phyloP scores from a whole-genome alignment of 768 basidiomycete genomes.

The Mycena galericulata region DNA sequence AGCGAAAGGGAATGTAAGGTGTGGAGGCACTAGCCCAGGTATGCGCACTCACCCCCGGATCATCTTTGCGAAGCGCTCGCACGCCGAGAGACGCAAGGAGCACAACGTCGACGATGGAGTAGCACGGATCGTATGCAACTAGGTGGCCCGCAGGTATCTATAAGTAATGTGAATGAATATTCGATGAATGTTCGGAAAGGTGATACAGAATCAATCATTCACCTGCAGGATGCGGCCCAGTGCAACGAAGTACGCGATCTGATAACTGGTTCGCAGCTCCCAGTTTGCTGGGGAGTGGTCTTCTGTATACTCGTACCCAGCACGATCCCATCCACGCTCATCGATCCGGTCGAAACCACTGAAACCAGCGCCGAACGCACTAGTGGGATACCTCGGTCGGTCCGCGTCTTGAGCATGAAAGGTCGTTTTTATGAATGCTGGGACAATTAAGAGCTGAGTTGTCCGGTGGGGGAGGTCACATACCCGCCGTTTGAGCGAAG shows the following conservation, averaged over 20 bases:
- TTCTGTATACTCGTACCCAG: slow-evolving; percentile 9
- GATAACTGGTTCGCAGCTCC: slow-evolving; percentile 25
- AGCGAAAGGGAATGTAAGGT: no score
- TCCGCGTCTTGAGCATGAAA: slow-evolving; percentile 8
- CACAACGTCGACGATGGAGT: slow-evolving; percentile 29
- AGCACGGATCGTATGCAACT: slow-evolving; percentile 33
- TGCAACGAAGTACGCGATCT: slow-evolving; percentile 31
- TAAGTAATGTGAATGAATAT: no score
- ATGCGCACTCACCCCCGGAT: slow-evolving; percentile 30
- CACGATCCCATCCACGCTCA: slow-evolving; percentile 31
- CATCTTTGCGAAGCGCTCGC: slow-evolving; percentile 18
- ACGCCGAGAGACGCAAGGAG: slow-evolving; percentile 30
- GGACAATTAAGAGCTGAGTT: not conserved
- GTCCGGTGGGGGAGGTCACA: not conserved
- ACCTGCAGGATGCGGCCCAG: slow-evolving; percentile 32
- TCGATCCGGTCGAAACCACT: slow-evolving; percentile 32
- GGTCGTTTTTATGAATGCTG: not conserved
- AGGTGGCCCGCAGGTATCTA: slow-evolving; percentile 28
- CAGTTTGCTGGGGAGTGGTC: slow-evolving; percentile 20
- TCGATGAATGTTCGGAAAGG: not conserved
- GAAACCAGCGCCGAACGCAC: slow-evolving; percentile 30
- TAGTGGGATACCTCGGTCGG: slow-evolving; percentile 13
- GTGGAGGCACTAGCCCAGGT: no score
- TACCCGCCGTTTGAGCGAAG: slow-evolving; percentile 21
- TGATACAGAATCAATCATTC: not conserved